These are phyloP conservation scores for Solanum hybrid DNA, from an alignment of 305 asterid genomes.

Conservation along the genomic window DNA sequence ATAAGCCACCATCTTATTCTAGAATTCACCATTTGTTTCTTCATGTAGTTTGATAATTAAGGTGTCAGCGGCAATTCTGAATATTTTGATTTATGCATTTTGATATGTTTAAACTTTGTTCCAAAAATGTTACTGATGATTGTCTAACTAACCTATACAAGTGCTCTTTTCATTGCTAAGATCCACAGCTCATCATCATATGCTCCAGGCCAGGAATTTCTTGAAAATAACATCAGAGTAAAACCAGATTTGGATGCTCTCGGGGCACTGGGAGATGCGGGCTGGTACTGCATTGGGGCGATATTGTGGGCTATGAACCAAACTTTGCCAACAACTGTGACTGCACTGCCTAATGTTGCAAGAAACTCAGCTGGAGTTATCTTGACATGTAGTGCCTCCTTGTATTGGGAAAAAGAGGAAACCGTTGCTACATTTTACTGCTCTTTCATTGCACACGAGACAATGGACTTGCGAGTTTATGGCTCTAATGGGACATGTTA, in stretches of 20 bases:
- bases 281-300: conserved; percentile 82
- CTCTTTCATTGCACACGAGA: conserved; percentile 53
- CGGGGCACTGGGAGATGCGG: conserved; percentile 76
- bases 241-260: conserved; percentile 65
- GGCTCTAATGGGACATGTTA: conserved; percentile 47
- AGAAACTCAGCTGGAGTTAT: conserved; percentile 58
- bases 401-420: conserved; percentile 54
- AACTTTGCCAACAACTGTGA: conserved; percentile 53
- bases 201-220: conserved; percentile 30
- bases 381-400: conserved; percentile 49
- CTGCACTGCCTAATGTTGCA: conserved; percentile 39
- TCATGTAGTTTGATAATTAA: not conserved
- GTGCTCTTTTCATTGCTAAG: conserved; percentile 15
- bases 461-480: conserved; percentile 48
- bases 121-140: not conserved
- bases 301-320: conserved; percentile 69
- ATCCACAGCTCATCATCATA: conserved; percentile 67
- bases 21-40: not conserved
- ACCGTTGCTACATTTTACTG: conserved; percentile 54
- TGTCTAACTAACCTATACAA: not conserved
- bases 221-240: conserved; percentile 47
- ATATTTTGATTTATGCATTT: not conserved
- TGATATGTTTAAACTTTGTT: not conserved
- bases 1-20: not conserved
- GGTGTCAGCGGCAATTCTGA: not conserved